Base-by-base conservation (phyloP, 495 filamentous ascomycete species). In the Xylaria cubensis region DNA sequence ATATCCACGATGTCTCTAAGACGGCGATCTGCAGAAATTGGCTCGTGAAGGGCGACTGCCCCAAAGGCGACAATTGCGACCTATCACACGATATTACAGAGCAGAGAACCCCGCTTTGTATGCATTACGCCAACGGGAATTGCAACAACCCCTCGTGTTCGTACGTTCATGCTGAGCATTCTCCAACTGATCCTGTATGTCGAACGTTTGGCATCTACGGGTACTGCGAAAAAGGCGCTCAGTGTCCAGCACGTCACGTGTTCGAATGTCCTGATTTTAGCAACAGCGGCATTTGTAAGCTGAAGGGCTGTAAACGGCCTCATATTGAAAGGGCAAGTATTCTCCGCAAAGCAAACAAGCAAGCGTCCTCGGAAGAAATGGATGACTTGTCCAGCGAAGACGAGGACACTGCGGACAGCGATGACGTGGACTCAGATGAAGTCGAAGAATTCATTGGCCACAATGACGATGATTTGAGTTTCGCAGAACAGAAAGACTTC, bases 201-300 rank as follows among this genome's bases (percentile, higher is more conserved):
- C 89, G 91, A 70, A 77, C 88, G 15, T 99, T 99, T 83, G 95
- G 92, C 24, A 89, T 88, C 21, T 86, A 97, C 75, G 96, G 96
- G 53, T 98, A 96, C 79, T 99, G 96, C 84, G 91, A 92, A 67
- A 93, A 94, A 78, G 96, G 96, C 58, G 86, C 86, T 53, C 79
- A 84, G 55, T 99, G 96, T 79, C 78, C 90, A 70, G 90, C 97
- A 72, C 92, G 93, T 72, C 96, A 99, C 81, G 90, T 93, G 67
- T 86, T 84, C 74, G 96, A 98, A 79, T 99, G 96, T 78, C 96
- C 96, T 58, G 93, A 98, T 79, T 97, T 97, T 85, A 92, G 93
- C 86, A 97, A 97, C 83, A 92, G 87, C 64, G 95, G 95, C 72
- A 82, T 86, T 46, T 99, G 96, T 89, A 91, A 89, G 76, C 90